A percentile compares a stretch with the other conserved stretches of the same genome.
Evolutionary conservation across 1,284 basidiomycete genomes (phyloP).

Genomic region (Rhodotorula sp.): DNA sequence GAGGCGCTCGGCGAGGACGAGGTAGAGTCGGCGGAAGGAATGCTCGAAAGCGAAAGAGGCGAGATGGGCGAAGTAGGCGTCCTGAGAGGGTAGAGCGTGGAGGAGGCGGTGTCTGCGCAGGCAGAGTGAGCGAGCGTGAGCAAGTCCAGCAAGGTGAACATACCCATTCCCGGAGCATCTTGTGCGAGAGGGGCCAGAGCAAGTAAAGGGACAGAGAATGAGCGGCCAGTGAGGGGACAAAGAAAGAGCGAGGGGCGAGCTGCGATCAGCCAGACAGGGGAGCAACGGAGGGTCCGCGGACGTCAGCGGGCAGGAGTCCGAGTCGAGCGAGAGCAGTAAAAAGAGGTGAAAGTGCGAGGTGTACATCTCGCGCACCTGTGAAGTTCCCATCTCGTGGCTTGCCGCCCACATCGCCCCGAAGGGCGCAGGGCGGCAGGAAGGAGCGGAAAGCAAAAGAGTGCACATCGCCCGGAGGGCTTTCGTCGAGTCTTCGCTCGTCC

Average conservation of each 20-base stretch:
- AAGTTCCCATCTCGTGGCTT: not conserved
- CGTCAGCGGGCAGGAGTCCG: not conserved
- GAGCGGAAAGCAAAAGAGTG: slow-evolving; percentile 11
- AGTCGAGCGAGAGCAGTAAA: not conserved
- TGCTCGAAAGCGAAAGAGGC: too few species aligned
- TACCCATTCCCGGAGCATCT: not conserved
- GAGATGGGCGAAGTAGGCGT: too few species aligned
- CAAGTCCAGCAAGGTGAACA: not conserved
- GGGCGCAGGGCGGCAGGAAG: not conserved
- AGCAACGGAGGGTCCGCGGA: not conserved
- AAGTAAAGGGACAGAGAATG: not conserved
- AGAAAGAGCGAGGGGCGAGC: not conserved
- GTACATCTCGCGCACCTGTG: slow-evolving; percentile 9
- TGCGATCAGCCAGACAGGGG: not conserved
- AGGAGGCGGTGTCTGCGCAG: not conserved
- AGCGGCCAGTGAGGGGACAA: too few species aligned
- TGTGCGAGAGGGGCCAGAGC: not conserved
- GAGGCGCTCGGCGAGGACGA: not conserved
- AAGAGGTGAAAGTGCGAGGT: not conserved
- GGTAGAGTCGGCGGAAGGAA: not conserved
- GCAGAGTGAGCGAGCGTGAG: too few species aligned
- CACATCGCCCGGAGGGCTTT: not conserved
- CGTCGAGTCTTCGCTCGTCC: not conserved
- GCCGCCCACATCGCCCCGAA: not conserved
- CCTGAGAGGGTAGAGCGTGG: not conserved